Base-by-base conservation (phyloP, 164 flowering plant species). In the Magnolia changhungtana region DNA sequence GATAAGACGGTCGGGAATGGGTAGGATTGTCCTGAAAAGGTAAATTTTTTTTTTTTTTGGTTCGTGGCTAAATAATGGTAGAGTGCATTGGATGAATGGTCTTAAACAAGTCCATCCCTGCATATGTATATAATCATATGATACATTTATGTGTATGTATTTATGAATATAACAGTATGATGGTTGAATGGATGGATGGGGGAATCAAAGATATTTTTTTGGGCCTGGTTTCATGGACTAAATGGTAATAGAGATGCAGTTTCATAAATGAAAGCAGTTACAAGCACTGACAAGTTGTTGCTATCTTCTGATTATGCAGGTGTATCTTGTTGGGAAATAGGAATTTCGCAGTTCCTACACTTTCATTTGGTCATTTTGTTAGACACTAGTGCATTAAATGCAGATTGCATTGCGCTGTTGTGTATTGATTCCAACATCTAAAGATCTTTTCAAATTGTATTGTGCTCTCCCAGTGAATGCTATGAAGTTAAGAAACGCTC, bases 271-370 rank as follows among this genome's bases (percentile, higher is more conserved):
- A 10, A 65, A 0, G 13, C 8, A 24, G 27, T 65, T 29, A 19
- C 23, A 70, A 4, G 10, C 16, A 55, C 19, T 14, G 59, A 45
- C 52, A 14, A 31, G 50, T 23, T 49, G 13, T 21, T 49, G 10
- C 20, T 7, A 68, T 7, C 27, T 37, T 29, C 67, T 24, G 73
- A 74, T n/a, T 79, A 76, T 77, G 3, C 86, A 95, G 98, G 90
- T 75, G 90, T 81, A 1, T 84, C 85, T 70, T 88, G 86, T 78
- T 23, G 24, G 24, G 24, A 23, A 23, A 23, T 23, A 23, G 24
- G 24, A 23, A 0, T 23, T 23, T 23, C 24, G 24, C 24, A 23
- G 24, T 23, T 23, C 24, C 24, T 23, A 23, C 24, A 23, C 24
- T 23, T 23, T 23, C 24, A 23, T 23, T 23, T 23, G 24, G 24